These are phyloP conservation scores for Hyphodiscus hymeniophilus DNA, from an alignment of 495 filamentous ascomycete species.

Conservation along the genomic window DNA sequence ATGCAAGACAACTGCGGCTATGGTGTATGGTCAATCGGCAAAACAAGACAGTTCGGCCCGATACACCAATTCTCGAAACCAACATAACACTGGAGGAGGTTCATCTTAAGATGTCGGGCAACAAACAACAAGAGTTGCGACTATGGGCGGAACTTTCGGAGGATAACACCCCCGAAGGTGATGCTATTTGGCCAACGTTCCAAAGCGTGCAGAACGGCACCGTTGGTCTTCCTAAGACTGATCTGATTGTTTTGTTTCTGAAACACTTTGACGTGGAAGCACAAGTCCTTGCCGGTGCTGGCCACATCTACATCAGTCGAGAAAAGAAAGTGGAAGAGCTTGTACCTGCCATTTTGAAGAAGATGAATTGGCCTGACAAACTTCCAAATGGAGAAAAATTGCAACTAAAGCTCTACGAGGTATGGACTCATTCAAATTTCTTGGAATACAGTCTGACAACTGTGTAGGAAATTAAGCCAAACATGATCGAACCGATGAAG, in stretches of 20 bases:
- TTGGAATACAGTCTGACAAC: slow-evolving; percentile 16
- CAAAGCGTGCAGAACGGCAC: slow-evolving; percentile 30
- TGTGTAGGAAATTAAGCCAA: slow-evolving; percentile 83
- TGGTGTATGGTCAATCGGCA: slow-evolving; percentile 99
- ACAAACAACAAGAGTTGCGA: slow-evolving; percentile 64
- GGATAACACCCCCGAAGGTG: slow-evolving; percentile 52
- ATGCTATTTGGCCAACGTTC: slow-evolving; percentile 55
- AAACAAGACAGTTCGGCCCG: slow-evolving; percentile 90
- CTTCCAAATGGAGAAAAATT: slow-evolving; percentile 27
- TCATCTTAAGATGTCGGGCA: slow-evolving; percentile 47
- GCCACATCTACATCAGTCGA: slow-evolving; percentile 77
- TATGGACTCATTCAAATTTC: slow-evolving; percentile 19
- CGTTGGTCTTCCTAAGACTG: slow-evolving; percentile 27
- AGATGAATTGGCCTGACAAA: slow-evolving; percentile 76
- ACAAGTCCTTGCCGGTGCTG: slow-evolving; percentile 67
- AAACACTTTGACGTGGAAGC: slow-evolving; percentile 79
- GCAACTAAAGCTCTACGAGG: slow-evolving; percentile 63
- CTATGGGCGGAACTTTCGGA: slow-evolving; percentile 78
- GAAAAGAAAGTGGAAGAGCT: slow-evolving; percentile 83
- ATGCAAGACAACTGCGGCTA: slow-evolving; percentile 60
- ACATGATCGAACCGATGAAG: slow-evolving; percentile 94
- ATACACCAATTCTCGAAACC: slow-evolving; percentile 69
- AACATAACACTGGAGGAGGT: slow-evolving; percentile 81
- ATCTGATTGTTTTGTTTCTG: slow-evolving; percentile 75
- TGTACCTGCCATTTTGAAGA: slow-evolving; percentile 66